phyloP scores from a whole-genome alignment of 78 protist genomes.

The Dictyostelium discoideum region dicty_2.7 NC_007090.3:4201001-4201500 shows the following conservation, averaged over 20 bases:
- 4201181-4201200: constrained; percentile 45
- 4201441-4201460: neutral
- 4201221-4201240: constrained; percentile 26
- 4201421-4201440: neutral
- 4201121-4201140: constrained; percentile 47
- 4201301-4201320: constrained; percentile 50
- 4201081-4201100: constrained; percentile 17
- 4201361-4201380: constrained; percentile 21
- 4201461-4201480: neutral
- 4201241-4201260: neutral
- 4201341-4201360: neutral
- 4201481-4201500: constrained; percentile 20
- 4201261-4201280: constrained; percentile 60
- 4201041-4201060: constrained; percentile 43
- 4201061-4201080: constrained; percentile 67
- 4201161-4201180: constrained; percentile 35
- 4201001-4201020: constrained; percentile 54
- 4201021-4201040: constrained; percentile 26
- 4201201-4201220: constrained; percentile 30
- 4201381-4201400: neutral
- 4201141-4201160: constrained; percentile 27
- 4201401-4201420: neutral
- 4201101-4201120: neutral
- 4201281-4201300: constrained; percentile 33
- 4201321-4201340: constrained; percentile 29